Base-by-base conservation (phyloP, 352 stramenopile genomes). In the Pythium brachiatum region DNA sequence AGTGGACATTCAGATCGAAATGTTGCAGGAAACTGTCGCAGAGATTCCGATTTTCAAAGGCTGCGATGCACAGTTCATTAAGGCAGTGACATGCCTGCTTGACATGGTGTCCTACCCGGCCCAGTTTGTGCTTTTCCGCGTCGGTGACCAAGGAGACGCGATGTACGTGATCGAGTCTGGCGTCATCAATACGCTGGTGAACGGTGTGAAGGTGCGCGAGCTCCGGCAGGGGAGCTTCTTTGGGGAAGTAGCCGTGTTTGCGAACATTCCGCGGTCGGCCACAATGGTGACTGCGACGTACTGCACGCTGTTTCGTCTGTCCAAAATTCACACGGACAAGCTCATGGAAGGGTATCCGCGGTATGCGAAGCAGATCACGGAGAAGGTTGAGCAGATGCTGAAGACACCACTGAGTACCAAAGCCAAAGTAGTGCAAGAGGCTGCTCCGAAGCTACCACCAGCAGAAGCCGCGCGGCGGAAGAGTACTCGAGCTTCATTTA, bases 111-210 rank as follows among this genome's bases (percentile, higher is more conserved):
- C 79, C 8, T 72, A 81, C 18, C 81, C 81, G 0, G 79, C 78
- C 0, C 79, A 83, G 20, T 76, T 78, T 54, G 56, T 81, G 50
- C 73, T 90, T 27, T 90, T 88, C 62, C 66, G 64, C 21, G 64
- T 68, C 0, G 81, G 81, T 1, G 81, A 90, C 21, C 76, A 85
- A 23, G 81, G 81, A 26, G 76, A 90, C 57, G 81, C 81, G 5
- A 87, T 90, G 78, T 90, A 89, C 44, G 77, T 90, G 32, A 68
- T 90, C 27, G 72, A 86, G 48, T 81, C 79, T 7, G 81, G 81
- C 0, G 81, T 90, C 2, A 59, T 90, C 15, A 72, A 86, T 38
- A 86, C 78, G 0, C 63, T 86, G 11, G 76, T 89, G 6, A 72
- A 81, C 31, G 78, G 79, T 18, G 69, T 85, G 2, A 90, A 89